A percentile compares a stretch with the other conserved stretches of the same genome.
Conservation (phyloP, 352 stramenopile genomes). For the Globisporangium abappressorium region DNA sequence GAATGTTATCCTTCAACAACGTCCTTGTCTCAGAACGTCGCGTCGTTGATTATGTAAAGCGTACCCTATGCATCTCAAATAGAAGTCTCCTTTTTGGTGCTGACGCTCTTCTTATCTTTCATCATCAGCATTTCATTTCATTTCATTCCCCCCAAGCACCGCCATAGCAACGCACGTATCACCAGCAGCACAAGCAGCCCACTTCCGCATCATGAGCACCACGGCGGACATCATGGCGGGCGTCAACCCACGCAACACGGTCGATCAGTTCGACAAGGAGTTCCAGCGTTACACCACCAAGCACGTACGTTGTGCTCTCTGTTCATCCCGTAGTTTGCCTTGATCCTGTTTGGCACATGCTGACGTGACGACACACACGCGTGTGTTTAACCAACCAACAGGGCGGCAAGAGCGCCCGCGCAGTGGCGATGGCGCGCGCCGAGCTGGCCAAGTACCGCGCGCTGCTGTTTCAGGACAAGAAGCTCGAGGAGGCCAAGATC, state of each 20-base stretch:
- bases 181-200: too few species aligned
- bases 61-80: neutral
- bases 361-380: neutral
- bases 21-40: neutral
- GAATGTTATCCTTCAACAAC: neutral
- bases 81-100: neutral
- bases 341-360: neutral
- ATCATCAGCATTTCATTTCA: neutral
- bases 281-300: slow-evolving; percentile 87
- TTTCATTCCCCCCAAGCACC: neutral
- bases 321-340: neutral
- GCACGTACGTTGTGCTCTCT: slow-evolving; percentile 32
- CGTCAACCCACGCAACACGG: slow-evolving; percentile 26
- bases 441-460: slow-evolving; percentile 82
- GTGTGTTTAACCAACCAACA: slow-evolving; percentile 15
- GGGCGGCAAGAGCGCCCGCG: slow-evolving; percentile 61
- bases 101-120: neutral
- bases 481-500: slow-evolving; percentile 64
- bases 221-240: slow-evolving; percentile 10
- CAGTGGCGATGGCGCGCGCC: slow-evolving; percentile 70
- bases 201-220: slow-evolving; percentile 4
- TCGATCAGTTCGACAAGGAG: slow-evolving; percentile 83
- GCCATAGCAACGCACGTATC: neutral
- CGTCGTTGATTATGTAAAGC: neutral
- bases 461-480: slow-evolving; percentile 82